Evolutionary conservation across 345 rosid genomes (phyloP).

Genomic region (Laguncularia racemosa): DNA sequence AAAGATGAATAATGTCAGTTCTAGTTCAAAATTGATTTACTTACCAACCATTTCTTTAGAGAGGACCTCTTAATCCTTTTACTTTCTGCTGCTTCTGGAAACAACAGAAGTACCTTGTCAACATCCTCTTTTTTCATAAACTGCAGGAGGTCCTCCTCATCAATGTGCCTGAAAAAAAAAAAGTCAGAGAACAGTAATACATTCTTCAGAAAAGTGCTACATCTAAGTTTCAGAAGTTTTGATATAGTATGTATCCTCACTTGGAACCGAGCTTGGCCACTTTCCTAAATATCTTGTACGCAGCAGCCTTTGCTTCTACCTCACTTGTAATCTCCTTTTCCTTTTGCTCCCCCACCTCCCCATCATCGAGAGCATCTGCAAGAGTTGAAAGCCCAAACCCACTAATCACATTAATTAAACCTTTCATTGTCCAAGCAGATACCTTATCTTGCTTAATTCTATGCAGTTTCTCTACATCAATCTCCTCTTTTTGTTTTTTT

Average conservation of each 20-base stretch:
- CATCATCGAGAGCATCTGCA: constrained; percentile 31
- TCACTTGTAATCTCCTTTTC: constrained; percentile 52
- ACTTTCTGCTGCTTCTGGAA: constrained; percentile 47
- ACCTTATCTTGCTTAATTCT: constrained; percentile 50
- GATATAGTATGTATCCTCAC: constrained; percentile 25
- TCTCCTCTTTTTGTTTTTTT: constrained; percentile 37
- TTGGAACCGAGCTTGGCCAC: constrained; percentile 48
- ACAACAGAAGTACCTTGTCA: constrained; percentile 39
- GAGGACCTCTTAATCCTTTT: constrained; percentile 51
- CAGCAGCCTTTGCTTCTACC: constrained; percentile 68
- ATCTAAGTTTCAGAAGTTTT: background rate
- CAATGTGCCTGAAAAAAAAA: constrained; percentile 34
- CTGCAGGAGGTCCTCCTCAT: constrained; percentile 58
- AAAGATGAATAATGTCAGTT: no score
- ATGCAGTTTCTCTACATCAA: constrained; percentile 58
- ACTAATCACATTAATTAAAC: constrained; percentile 37
- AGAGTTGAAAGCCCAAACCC: constrained; percentile 27
- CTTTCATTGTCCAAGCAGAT: constrained; percentile 80
- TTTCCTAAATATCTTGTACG: constrained; percentile 47
- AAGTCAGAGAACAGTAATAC: background rate
- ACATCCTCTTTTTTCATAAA: constrained; percentile 58
- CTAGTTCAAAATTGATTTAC: constrained; percentile 6
- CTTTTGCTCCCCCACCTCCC: constrained; percentile 36
- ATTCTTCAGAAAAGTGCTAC: background rate
- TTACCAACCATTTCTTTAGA: constrained; percentile 62